Evolutionary conservation across 257 asterid genomes (phyloP).

Genomic region (Cordia subcordata): DNA sequence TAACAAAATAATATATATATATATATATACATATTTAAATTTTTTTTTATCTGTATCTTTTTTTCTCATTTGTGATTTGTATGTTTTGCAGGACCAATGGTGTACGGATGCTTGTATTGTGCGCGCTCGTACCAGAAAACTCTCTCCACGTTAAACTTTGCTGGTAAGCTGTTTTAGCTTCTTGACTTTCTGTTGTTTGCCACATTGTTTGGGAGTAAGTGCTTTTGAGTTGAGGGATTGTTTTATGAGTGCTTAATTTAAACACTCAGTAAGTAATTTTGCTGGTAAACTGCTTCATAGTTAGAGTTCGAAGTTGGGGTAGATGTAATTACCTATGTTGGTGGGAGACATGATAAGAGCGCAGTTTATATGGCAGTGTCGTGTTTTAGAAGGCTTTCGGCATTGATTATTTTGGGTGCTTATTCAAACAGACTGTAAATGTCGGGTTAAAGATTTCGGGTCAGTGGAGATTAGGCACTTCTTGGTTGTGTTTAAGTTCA

Average conservation of each 20-base stretch:
- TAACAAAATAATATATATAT: neutral
- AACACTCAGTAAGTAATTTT: neutral
- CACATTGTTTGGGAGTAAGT: neutral
- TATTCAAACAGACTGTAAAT: too few relatives aligned
- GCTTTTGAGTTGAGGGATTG: neutral
- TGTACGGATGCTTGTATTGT: constrained; percentile 88
- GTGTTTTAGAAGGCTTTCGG: too few relatives aligned
- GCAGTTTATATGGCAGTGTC: too few relatives aligned
- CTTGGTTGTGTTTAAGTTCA: too few relatives aligned
- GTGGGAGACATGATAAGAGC: too few relatives aligned
- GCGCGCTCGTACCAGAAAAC: constrained; percentile 72
- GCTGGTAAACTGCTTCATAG: too few relatives aligned
- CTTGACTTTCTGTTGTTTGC: neutral
- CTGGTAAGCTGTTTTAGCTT: constrained; percentile 46
- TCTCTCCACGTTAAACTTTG: constrained; percentile 75
- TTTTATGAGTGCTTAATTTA: neutral
- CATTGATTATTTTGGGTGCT: too few relatives aligned
- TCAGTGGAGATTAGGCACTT: too few relatives aligned
- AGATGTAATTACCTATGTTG: too few relatives aligned
- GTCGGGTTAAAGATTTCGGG: too few relatives aligned
- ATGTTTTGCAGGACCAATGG: constrained; percentile 84
- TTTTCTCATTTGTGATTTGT: neutral
- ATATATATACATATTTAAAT: neutral
- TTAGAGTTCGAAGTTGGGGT: too few relatives aligned
- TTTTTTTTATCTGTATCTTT: too few relatives aligned